phyloP scores from a whole-genome alignment of 2,329 filamentous ascomycete species.

The Colletotrichum theobromicola region DNA sequence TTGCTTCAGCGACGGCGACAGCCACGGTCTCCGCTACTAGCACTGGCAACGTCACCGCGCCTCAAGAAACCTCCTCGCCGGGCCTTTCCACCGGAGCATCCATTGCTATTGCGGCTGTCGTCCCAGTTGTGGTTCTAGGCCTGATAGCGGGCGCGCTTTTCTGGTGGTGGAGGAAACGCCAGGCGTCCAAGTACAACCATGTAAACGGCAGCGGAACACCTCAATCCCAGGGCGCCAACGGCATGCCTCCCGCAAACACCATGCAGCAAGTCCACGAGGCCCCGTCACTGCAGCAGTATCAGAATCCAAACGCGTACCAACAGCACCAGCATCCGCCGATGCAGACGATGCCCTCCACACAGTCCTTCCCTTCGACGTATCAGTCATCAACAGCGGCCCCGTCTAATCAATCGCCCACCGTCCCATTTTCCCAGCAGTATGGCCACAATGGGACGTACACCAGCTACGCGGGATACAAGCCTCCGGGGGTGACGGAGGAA shows the following conservation, averaged over 20 bases:
- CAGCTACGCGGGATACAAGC: conserved; percentile 4
- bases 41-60: neutral
- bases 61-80: neutral
- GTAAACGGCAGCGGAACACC: neutral
- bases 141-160: neutral
- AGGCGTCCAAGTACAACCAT: neutral
- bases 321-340: neutral
- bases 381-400: neutral
- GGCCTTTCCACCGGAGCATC: neutral
- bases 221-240: neutral
- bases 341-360: neutral
- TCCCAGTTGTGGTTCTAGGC: neutral
- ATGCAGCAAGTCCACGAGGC: neutral
- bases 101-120: neutral
- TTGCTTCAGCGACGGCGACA: neutral
- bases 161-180: conserved; percentile 15
- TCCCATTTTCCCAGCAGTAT: neutral
- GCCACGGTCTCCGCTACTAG: neutral
- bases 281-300: neutral
- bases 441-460: neutral
- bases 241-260: neutral
- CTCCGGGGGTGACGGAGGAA: neutral
- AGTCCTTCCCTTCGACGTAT: neutral
- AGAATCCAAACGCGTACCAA: neutral
- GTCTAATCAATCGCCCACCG: neutral